phyloP scores from a whole-genome alignment of 306 rosid species.

The Cucumis melo region DNA sequence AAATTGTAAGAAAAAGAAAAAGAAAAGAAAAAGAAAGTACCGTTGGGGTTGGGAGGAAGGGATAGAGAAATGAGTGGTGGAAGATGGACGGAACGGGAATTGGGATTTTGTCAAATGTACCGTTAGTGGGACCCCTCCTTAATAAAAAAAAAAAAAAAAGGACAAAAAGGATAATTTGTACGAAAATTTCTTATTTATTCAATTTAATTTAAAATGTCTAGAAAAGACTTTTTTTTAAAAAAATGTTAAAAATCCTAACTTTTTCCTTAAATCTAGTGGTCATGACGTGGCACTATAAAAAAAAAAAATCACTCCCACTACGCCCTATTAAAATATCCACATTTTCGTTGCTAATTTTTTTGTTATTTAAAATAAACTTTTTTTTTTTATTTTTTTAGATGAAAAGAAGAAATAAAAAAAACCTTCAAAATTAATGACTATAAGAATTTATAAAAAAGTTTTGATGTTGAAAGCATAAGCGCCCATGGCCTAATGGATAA shows the following conservation, averaged over 20 bases:
- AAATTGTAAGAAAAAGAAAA: too few relatives aligned
- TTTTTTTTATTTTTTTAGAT: too few relatives aligned
- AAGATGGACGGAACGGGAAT: neutral
- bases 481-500: conserved; percentile 7
- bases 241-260: neutral
- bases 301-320: too few relatives aligned
- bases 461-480: fast-evolving
- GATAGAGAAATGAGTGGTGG: neutral
- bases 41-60: neutral
- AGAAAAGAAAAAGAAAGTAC: neutral
- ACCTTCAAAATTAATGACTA: too few relatives aligned
- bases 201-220: too few relatives aligned
- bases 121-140: conserved; percentile 6
- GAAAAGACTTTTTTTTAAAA: too few relatives aligned
- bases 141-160: neutral
- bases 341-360: too few relatives aligned
- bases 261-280: neutral
- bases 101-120: conserved; percentile 1
- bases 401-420: too few relatives aligned
- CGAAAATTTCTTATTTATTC: neutral
- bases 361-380: too few relatives aligned
- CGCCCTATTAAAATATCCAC: too few relatives aligned
- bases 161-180: neutral
- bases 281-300: too few relatives aligned
- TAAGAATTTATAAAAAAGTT: too few relatives aligned